Evolutionary conservation across 352 stramenopile genomes (phyloP).

Genomic region (Pythium utonaiense): DNA sequence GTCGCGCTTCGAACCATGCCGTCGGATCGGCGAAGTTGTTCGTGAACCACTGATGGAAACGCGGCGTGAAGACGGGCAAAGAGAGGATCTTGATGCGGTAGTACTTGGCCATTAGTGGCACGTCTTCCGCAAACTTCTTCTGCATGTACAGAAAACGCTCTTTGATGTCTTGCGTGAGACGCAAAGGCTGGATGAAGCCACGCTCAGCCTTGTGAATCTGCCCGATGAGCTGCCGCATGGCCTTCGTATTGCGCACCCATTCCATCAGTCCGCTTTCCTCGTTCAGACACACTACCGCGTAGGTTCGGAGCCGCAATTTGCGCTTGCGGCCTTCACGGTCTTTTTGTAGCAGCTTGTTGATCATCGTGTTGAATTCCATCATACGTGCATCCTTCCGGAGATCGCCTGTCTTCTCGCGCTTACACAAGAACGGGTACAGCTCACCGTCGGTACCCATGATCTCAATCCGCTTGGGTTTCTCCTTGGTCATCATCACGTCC

Average conservation of each 20-base stretch:
- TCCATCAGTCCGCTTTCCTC: slow-evolving; percentile 99
- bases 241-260: slow-evolving; percentile 98
- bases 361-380: slow-evolving; percentile 99
- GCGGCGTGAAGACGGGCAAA: slow-evolving; percentile 85
- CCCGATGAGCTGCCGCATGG: slow-evolving; percentile 87
- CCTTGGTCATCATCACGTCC: slow-evolving; percentile 98
- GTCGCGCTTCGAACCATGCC: slow-evolving; percentile 96
- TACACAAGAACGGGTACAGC: slow-evolving; percentile 91
- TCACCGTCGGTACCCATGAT: slow-evolving; percentile 71
- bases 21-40: slow-evolving; percentile 97
- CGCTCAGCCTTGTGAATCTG: slow-evolving; percentile 88
- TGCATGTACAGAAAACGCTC: slow-evolving; percentile 88
- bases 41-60: slow-evolving; percentile 99
- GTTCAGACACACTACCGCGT: slow-evolving; percentile 98
- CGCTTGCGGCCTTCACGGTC: slow-evolving; percentile 87
- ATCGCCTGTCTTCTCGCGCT: slow-evolving; percentile 98
- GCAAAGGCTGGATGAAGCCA: slow-evolving; percentile 76
- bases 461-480: slow-evolving; percentile 98
- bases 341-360: slow-evolving; percentile 98
- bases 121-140: slow-evolving; percentile 75
- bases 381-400: slow-evolving; percentile 99
- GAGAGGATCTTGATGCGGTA: slow-evolving; percentile 68
- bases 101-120: slow-evolving; percentile 70
- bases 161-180: slow-evolving; percentile 79
- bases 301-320: slow-evolving; percentile 96